These are phyloP conservation scores for Oryza meyeriana DNA, from an alignment of 176 grass and related monocot species.

Conservation along the genomic window DNA sequence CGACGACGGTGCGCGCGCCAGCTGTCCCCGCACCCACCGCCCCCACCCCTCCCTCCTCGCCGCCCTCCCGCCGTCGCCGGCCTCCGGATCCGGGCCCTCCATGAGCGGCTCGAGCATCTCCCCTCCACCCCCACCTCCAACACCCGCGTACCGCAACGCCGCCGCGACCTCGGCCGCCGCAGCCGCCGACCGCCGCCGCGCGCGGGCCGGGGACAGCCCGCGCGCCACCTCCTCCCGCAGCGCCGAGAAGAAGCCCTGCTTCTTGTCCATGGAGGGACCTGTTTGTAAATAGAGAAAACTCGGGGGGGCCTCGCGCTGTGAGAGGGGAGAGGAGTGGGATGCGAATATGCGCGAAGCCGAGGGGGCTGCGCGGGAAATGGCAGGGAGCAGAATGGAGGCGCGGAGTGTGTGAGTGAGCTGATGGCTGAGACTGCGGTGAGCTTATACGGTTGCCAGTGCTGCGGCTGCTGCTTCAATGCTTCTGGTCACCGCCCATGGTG, in stretches of 20 bases:
- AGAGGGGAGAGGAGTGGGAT: neutral
- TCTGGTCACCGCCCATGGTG: neutral
- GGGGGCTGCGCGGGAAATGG: constrained; percentile 32
- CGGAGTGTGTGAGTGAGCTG: constrained; percentile 43
- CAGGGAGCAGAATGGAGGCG: constrained; percentile 20
- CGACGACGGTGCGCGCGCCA: constrained; percentile 35
- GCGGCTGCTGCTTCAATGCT: neutral
- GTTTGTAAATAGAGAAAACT: constrained; percentile 12
- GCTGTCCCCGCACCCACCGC: constrained; percentile 52
- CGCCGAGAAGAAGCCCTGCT: constrained; percentile 80
- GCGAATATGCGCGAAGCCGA: constrained; percentile 40
- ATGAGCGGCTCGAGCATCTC: constrained; percentile 73
- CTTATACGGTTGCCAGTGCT: constrained; percentile 19
- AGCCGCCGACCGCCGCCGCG: constrained; percentile 33
- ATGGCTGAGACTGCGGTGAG: constrained; percentile 2
- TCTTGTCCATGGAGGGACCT: constrained; percentile 61
- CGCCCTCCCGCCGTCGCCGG: constrained; percentile 29
- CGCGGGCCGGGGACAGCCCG: constrained; percentile 57
- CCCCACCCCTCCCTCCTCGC: constrained; percentile 56
- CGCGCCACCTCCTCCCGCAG: constrained; percentile 65
- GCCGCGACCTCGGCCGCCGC: constrained; percentile 33
- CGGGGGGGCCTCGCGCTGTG: neutral
- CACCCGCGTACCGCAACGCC: constrained; percentile 7
- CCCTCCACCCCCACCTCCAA: neutral
- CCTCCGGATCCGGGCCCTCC: constrained; percentile 73